Conservation (phyloP, 495 filamentous ascomycete species). For the Opeltia flavorubescens region DNA sequence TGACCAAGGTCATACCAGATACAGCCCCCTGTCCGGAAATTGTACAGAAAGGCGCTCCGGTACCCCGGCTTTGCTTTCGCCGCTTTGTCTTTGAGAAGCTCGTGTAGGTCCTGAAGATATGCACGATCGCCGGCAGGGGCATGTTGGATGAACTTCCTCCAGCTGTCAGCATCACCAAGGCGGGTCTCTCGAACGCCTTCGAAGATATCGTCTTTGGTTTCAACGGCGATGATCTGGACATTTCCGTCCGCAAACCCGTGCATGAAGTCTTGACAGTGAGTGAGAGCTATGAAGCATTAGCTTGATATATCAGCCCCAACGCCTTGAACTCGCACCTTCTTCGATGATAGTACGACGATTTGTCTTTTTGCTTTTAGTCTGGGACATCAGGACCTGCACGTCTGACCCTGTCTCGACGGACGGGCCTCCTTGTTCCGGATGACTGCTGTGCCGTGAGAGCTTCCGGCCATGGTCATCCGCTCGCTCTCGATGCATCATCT, state of each 20-base stretch:
- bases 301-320: conserved; percentile 4
- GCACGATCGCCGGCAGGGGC: conserved; percentile 64
- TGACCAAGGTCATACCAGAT: conserved; percentile 57
- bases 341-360: conserved; percentile 78
- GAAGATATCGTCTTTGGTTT: conserved; percentile 75
- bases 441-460: conserved; percentile 25
- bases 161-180: conserved; percentile 71
- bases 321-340: conserved; percentile 33
- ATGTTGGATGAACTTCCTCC: conserved; percentile 68
- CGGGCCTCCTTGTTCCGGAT: conserved; percentile 23
- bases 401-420: conserved; percentile 44
- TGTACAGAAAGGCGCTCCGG: conserved; percentile 66
- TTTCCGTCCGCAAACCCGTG: conserved; percentile 42
- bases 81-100: conserved; percentile 50
- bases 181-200: conserved; percentile 61
- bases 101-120: conserved; percentile 78
- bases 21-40: conserved; percentile 61
- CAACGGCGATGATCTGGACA: conserved; percentile 75
- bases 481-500: conserved; percentile 64
- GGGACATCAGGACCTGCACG: conserved; percentile 68
- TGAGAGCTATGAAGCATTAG: conserved; percentile 35
- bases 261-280: conserved; percentile 45
- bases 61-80: conserved; percentile 37
- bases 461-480: conserved; percentile 36
- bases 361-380: conserved; percentile 77